phyloP scores from a whole-genome alignment of 2,329 filamentous ascomycete genomes.

The Trichoderma afroharzianum region DNA sequence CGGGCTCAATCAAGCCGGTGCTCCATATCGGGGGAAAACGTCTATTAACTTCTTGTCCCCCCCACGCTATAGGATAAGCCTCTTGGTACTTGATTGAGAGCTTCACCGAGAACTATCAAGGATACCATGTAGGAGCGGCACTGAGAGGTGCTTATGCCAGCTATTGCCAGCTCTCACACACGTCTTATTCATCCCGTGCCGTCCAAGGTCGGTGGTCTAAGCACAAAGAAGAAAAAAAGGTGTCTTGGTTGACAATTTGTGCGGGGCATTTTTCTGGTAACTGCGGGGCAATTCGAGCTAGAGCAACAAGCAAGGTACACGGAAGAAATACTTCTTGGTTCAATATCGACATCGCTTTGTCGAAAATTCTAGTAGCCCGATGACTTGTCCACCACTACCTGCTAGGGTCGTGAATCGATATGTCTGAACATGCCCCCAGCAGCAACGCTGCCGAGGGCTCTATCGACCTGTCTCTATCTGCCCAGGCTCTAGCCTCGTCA shows the following conservation, averaged over 20 bases:
- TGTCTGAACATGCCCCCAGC: conserved; percentile 12
- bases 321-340: neutral
- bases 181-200: neutral
- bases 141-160: neutral
- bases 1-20: neutral
- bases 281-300: neutral
- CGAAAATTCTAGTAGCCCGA: conserved; percentile 4
- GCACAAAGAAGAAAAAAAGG: neutral
- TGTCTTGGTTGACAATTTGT: neutral
- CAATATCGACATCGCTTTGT: neutral
- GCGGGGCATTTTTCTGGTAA: neutral
- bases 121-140: neutral
- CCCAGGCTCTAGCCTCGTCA: conserved; percentile 55
- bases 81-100: neutral
- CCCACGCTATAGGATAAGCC: neutral
- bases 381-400: neutral
- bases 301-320: neutral
- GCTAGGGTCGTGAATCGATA: conserved; percentile 10
- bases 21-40: neutral
- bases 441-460: conserved; percentile 3
- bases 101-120: neutral
- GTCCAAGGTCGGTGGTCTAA: neutral
- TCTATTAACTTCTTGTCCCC: neutral
- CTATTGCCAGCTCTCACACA: neutral
- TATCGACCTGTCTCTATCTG: conserved; percentile 22